phyloP scores from a whole-genome alignment of 1,284 basidiomycete genomes.

The Meira nashicola region DNA sequence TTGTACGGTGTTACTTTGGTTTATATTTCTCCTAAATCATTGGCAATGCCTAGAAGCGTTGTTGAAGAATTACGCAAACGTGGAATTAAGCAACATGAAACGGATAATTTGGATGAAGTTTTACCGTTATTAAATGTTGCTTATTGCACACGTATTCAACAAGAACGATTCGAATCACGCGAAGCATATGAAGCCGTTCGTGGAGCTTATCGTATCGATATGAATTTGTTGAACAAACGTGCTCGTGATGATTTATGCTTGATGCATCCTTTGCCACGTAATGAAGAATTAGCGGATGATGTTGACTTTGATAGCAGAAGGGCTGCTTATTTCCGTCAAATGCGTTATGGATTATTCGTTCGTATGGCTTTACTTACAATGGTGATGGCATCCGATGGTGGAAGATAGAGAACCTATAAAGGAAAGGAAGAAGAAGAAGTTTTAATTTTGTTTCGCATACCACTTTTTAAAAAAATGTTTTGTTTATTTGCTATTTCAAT shows the following conservation, averaged over 20 bases:
- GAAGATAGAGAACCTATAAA: background rate
- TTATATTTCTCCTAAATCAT: constrained; percentile 85
- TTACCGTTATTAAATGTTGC: constrained; percentile 90
- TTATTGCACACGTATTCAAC: constrained; percentile 93
- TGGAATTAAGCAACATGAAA: constrained; percentile 67
- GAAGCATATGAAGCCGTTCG: constrained; percentile 85
- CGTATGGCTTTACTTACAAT: constrained; percentile 50
- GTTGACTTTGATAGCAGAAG: constrained; percentile 92
- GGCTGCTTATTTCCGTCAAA: constrained; percentile 96
- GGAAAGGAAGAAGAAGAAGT: too few species aligned
- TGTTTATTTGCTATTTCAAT: too few species aligned
- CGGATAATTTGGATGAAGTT: constrained; percentile 81
- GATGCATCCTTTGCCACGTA: constrained; percentile 92
- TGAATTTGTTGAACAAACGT: constrained; percentile 72
- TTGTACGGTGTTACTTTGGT: constrained; percentile 82
- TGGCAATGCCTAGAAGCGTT: constrained; percentile 85
- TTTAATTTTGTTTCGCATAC: too few species aligned
- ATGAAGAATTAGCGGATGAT: constrained; percentile 96
- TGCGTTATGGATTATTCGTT: constrained; percentile 88
- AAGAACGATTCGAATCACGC: constrained; percentile 80
- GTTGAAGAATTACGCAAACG: constrained; percentile 62
- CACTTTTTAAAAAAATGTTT: too few species aligned
- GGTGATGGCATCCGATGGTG: constrained; percentile 24
- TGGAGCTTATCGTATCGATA: constrained; percentile 88
- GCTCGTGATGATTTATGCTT: constrained; percentile 97